Percentiles rank a stretch among this genome's conserved stretches.
These are phyloP conservation scores for Catenaria anguillulae DNA, from an alignment of 371 early-diverging fungal species.

Conservation along the genomic window DNA sequence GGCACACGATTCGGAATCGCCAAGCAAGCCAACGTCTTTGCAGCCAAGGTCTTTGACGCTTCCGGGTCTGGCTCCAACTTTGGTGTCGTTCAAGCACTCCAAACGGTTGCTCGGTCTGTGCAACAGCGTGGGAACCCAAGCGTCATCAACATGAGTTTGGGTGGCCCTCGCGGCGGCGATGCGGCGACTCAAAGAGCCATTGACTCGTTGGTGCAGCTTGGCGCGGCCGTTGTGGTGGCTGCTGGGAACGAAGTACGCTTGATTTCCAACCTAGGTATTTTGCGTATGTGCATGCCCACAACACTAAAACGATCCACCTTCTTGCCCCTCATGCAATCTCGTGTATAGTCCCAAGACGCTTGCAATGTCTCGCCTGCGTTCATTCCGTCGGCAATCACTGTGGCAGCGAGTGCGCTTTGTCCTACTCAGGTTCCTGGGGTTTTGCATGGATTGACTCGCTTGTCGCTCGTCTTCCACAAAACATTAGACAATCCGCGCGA, in stretches of 20 bases:
- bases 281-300: no score
- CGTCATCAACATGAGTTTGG: no score
- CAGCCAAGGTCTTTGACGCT: constrained; percentile 40
- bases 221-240: constrained; percentile 25
- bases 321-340: no score
- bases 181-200: constrained; percentile 6
- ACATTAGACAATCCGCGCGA: background rate
- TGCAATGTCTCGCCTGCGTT: constrained; percentile 14
- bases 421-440: no score
- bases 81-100: background rate
- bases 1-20: constrained; percentile 51
- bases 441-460: no score
- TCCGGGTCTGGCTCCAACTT: constrained; percentile 8
- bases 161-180: constrained; percentile 11
- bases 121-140: background rate
- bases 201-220: constrained; percentile 6
- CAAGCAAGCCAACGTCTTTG: constrained; percentile 45
- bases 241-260: constrained; percentile 48
- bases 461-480: no score
- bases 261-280: no score
- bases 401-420: background rate
- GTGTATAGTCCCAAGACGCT: constrained; percentile 26
- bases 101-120: background rate
- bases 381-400: background rate
- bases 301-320: no score